Evolutionary conservation across 2,329 filamentous ascomycete species (phyloP).

Genomic region (Pseudopyrenochaeta lycopersici): DNA sequence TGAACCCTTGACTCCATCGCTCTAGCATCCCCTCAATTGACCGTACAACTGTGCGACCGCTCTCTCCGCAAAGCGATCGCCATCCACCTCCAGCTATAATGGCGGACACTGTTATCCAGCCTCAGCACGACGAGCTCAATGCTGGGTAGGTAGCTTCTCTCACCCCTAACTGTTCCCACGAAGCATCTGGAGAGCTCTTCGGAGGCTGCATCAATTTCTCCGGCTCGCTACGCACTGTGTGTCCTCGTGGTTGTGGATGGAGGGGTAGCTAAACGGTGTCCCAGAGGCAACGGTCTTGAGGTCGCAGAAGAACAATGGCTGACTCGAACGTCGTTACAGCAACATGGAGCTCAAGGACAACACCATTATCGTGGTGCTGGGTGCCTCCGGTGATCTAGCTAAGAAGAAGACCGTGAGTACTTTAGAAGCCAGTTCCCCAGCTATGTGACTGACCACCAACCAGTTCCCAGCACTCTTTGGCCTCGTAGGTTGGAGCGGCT

Average conservation of each 20-base stretch:
- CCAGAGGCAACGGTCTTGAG: conserved; percentile 7
- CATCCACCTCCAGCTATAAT: conserved; percentile 39
- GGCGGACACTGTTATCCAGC: conserved; percentile 59
- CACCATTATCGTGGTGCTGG: conserved; percentile 94
- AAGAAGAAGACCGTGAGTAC: conserved; percentile 97
- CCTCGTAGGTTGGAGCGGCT: conserved; percentile 72
- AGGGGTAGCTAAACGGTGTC: conserved; percentile 20
- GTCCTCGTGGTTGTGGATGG: not conserved
- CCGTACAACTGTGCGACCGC: conserved; percentile 28
- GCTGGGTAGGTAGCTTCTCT: conserved; percentile 54
- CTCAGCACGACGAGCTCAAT: conserved; percentile 54
- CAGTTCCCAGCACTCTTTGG: conserved; percentile 98
- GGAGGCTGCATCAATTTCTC: conserved; percentile 9
- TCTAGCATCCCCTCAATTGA: conserved; percentile 31
- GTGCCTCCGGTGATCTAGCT: conserved; percentile 94
- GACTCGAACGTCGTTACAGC: conserved; percentile 60
- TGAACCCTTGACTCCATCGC: conserved; percentile 10
- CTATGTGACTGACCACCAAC: conserved; percentile 28
- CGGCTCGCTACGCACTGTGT: not conserved
- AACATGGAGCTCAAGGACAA: conserved; percentile 97
- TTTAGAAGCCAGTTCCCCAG: conserved; percentile 4
- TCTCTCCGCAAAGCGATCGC: conserved; percentile 31
- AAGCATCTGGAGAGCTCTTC: not conserved
- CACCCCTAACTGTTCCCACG: not conserved
- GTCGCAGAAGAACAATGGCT: conserved; percentile 25